These are phyloP conservation scores for Penicillium riverlandense DNA, from an alignment of 495 filamentous ascomycete genomes.

Conservation along the genomic window DNA sequence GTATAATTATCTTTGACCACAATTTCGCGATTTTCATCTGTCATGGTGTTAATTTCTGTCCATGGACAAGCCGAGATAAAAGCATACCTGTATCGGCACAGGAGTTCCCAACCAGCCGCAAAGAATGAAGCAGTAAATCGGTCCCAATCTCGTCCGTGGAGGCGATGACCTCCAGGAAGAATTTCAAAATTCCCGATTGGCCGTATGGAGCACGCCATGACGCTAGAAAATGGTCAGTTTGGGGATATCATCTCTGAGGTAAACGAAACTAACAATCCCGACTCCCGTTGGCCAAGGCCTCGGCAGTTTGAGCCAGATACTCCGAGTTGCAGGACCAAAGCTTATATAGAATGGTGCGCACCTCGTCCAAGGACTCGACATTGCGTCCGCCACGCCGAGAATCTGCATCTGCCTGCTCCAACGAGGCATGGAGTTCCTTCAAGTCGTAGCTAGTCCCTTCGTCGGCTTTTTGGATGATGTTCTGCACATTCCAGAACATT, in stretches of 20 bases:
- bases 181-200: slow-evolving; percentile 58
- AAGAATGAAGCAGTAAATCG: slow-evolving; percentile 42
- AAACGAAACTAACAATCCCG: slow-evolving; percentile 52
- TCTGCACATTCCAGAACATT: slow-evolving; percentile 21
- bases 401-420: slow-evolving; percentile 20
- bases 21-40: slow-evolving; percentile 67
- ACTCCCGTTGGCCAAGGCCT: slow-evolving; percentile 57
- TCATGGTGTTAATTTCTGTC: slow-evolving; percentile 3
- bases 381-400: slow-evolving; percentile 12
- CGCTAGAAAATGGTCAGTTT: slow-evolving; percentile 29
- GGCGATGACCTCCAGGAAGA: slow-evolving; percentile 53
- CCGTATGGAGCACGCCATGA: slow-evolving; percentile 59
- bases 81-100: slow-evolving; percentile 68
- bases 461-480: slow-evolving; percentile 16
- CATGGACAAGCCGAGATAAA: not conserved
- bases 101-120: slow-evolving; percentile 71
- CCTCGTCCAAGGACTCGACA: slow-evolving; percentile 14
- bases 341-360: slow-evolving; percentile 21
- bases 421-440: slow-evolving; percentile 17
- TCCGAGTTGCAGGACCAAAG: slow-evolving; percentile 31
- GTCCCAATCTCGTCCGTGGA: slow-evolving; percentile 24
- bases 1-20: slow-evolving; percentile 55
- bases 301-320: slow-evolving; percentile 44
- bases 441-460: slow-evolving; percentile 12
- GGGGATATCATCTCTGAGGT: not conserved